Conservation (phyloP, 129 eudicot species). For the Scalesia atractyloides region DNA sequence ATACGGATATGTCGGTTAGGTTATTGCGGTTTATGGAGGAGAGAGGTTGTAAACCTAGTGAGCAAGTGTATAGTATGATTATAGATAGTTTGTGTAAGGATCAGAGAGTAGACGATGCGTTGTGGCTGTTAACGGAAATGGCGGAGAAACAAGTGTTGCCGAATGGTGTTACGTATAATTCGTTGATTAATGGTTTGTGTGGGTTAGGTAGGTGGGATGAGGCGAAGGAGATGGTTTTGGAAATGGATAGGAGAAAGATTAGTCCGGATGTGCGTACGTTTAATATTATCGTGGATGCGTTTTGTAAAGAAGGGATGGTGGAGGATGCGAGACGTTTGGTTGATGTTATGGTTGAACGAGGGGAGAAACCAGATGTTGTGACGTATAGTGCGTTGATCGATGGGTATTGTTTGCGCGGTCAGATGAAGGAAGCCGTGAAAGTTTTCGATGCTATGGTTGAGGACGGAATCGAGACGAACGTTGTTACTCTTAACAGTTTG, state of each 20-base stretch:
- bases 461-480: conserved; percentile 21
- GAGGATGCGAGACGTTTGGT: conserved; percentile 32
- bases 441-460: conserved; percentile 30
- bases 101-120: conserved; percentile 17
- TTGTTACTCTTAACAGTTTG: conserved; percentile 27
- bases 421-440: conserved; percentile 40
- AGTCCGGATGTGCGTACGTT: conserved; percentile 24
- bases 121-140: conserved; percentile 22
- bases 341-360: conserved; percentile 25
- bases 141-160: conserved; percentile 24
- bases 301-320: conserved; percentile 45
- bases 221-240: conserved; percentile 22
- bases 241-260: conserved; percentile 25
- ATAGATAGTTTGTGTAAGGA: conserved; percentile 45
- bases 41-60: conserved; percentile 20
- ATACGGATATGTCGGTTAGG: conserved; percentile 28
- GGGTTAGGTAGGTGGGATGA: conserved; percentile 34
- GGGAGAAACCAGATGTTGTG: conserved; percentile 30
- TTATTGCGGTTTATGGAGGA: conserved; percentile 35
- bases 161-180: conserved; percentile 36
- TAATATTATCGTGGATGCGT: conserved; percentile 36
- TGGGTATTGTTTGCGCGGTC: conserved; percentile 44
- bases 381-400: conserved; percentile 42
- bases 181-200: conserved; percentile 42
- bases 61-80: conserved; percentile 22